Evolutionary conservation across 257 asterid genomes (phyloP).

Genomic region (Schizonepeta tenuifolia): DNA sequence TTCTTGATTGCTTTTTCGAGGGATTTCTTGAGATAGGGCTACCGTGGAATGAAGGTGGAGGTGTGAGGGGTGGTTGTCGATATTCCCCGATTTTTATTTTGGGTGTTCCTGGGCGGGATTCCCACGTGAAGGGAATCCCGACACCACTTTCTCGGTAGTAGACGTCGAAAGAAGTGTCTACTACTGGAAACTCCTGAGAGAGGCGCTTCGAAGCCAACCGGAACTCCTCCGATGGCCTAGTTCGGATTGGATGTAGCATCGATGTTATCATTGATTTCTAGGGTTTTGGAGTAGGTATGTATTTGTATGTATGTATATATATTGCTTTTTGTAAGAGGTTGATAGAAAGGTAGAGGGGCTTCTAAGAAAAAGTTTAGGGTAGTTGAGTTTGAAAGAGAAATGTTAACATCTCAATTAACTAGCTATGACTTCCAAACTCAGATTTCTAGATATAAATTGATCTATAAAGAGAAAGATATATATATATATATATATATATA

Average conservation of each 20-base stretch:
- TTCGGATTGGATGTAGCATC: slow-evolving; percentile 29
- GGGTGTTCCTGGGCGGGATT: slow-evolving; percentile 47
- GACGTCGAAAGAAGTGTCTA: slow-evolving; percentile 19
- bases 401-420: slow-evolving; percentile 20
- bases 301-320: not conserved
- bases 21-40: slow-evolving; percentile 18
- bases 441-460: not conserved
- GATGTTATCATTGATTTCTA: not conserved
- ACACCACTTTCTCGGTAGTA: slow-evolving; percentile 38
- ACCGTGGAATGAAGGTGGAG: slow-evolving; percentile 44
- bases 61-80: slow-evolving; percentile 43
- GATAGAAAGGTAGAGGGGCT: not conserved
- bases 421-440: slow-evolving; percentile 31
- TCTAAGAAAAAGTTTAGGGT: slow-evolving; percentile 25
- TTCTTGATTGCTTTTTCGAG: slow-evolving; percentile 2
- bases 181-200: slow-evolving; percentile 27
- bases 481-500: too few species aligned
- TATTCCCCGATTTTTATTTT: slow-evolving; percentile 24
- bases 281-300: slow-evolving; percentile 8
- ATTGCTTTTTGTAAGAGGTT: not conserved
- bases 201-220: slow-evolving; percentile 23
- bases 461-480: too few species aligned
- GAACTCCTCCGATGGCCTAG: slow-evolving; percentile 18
- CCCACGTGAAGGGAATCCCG: slow-evolving; percentile 44
- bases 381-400: slow-evolving; percentile 35